Evolutionary conservation across 371 early-diverging fungal species (phyloP).

Genomic region (Saksenaea vasiformis): DNA sequence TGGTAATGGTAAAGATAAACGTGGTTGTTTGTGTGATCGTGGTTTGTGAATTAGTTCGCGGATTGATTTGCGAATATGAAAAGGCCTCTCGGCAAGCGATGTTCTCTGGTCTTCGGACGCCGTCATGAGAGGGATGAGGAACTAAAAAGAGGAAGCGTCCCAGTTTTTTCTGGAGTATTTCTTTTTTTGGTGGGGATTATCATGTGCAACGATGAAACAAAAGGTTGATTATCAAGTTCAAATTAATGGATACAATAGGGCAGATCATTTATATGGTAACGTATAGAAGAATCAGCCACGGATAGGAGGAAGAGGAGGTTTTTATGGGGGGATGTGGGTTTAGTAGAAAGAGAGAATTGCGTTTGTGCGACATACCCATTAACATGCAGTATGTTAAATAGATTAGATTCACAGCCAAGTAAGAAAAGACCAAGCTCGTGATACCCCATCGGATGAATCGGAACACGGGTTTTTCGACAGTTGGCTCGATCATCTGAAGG

Average conservation of each 20-base stretch:
- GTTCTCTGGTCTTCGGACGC: neutral
- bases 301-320: too few relatives aligned
- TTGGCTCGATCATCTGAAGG: conserved; percentile 3
- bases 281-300: too few relatives aligned
- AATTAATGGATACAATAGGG: too few relatives aligned
- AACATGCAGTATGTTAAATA: neutral
- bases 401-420: neutral
- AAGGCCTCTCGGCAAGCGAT: conserved; percentile 21
- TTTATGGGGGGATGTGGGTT: neutral
- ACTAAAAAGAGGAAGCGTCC: neutral
- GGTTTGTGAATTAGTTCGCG: conserved; percentile 38
- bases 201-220: neutral
- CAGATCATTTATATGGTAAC: too few relatives aligned
- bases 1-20: conserved; percentile 27
- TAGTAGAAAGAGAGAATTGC: neutral
- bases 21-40: conserved; percentile 12
- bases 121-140: neutral
- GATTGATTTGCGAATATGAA: conserved; percentile 33
- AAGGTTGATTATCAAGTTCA: too few relatives aligned
- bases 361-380: neutral
- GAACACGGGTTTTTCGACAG: conserved; percentile 6
- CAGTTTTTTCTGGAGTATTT: neutral
- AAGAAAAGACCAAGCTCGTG: neutral
- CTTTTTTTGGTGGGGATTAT: neutral
- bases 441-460: neutral